Conservation (phyloP, 2,329 filamentous ascomycete genomes). For the Arachnomyces sp. region DNA sequence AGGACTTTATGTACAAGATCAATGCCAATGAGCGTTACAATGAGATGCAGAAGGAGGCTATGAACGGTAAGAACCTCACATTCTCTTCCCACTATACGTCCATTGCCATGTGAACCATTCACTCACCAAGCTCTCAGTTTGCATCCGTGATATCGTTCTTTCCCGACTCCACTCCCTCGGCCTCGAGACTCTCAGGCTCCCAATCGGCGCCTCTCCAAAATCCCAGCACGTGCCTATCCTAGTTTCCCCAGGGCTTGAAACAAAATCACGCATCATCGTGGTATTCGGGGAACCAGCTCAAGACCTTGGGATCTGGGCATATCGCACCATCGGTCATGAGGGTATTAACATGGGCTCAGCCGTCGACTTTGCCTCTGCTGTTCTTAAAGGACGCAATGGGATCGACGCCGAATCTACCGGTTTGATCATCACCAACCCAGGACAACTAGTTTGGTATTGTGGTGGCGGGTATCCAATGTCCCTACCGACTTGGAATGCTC, state of each 20-base stretch:
- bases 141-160: conserved; percentile 52
- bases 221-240: conserved; percentile 64
- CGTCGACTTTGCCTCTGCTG: conserved; percentile 51
- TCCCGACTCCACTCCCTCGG: conserved; percentile 54
- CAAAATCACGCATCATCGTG: conserved; percentile 58
- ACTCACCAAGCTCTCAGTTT: conserved; percentile 41
- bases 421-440: conserved; percentile 68
- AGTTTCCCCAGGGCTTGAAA: conserved; percentile 47
- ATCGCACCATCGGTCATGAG: conserved; percentile 55
- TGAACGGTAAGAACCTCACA: conserved; percentile 55
- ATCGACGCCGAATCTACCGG: conserved; percentile 37
- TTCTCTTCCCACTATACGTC: not conserved
- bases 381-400: conserved; percentile 24
- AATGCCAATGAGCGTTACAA: conserved; percentile 71
- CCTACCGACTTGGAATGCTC: conserved; percentile 45
- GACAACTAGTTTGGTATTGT: conserved; percentile 69
- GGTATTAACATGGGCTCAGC: conserved; percentile 64
- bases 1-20: conserved; percentile 66
- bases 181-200: conserved; percentile 54
- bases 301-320: conserved; percentile 66
- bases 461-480: conserved; percentile 54
- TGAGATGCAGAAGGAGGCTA: conserved; percentile 61
- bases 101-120: not conserved
- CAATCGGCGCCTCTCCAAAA: conserved; percentile 40
- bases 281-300: conserved; percentile 64